Conservation (phyloP, 306 rosid species). For the Calophaca sinica region DNA sequence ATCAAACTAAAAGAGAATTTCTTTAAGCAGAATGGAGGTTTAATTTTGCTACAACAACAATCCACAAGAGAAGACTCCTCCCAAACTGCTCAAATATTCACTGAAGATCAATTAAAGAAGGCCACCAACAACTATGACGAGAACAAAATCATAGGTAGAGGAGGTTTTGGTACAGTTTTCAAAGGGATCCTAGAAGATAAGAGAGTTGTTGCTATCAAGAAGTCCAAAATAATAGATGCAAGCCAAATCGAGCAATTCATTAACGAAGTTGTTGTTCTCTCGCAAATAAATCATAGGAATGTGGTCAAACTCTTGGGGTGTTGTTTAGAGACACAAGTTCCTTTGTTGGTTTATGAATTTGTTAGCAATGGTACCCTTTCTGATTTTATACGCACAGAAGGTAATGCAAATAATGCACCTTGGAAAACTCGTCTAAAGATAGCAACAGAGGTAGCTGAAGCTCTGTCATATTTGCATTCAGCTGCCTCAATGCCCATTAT, state of each 20-base stretch:
- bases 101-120: neutral
- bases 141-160: neutral
- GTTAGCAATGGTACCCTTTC: slow-evolving; percentile 3
- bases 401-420: neutral
- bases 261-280: neutral
- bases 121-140: neutral
- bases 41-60: neutral
- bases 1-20: neutral
- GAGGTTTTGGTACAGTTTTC: neutral
- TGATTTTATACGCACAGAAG: neutral
- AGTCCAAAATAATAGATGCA: neutral
- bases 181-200: neutral
- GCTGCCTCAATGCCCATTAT: neutral
- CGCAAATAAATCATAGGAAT: neutral
- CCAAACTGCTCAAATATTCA: neutral
- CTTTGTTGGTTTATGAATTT: neutral
- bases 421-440: neutral
- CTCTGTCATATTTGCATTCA: neutral
- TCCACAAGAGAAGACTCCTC: neutral
- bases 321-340: neutral
- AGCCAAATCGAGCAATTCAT: neutral
- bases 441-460: neutral
- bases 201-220: neutral
- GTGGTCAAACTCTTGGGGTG: neutral
- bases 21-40: neutral